A percentile compares a stretch with the other conserved stretches of the same genome.
phyloP scores from a whole-genome alignment of 768 basidiomycete genomes.

The Leccinum subtestaceum region DNA sequence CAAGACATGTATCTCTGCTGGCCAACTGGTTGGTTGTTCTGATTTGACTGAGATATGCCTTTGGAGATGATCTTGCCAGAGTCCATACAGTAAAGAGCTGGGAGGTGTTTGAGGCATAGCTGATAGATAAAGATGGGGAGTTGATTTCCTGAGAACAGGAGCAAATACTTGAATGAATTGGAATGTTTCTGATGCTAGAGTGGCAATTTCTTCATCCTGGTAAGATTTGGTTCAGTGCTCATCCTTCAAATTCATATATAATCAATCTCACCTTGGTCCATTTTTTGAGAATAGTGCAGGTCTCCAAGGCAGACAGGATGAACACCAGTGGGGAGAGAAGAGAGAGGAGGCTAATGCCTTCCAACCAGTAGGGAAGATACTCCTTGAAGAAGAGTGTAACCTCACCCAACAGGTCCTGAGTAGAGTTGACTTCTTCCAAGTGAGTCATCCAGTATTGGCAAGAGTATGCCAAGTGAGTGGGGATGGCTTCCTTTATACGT shows the following conservation, averaged over 20 bases:
- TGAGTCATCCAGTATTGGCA: neutral
- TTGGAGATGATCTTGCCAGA: neutral
- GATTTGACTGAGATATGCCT: neutral
- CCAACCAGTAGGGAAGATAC: neutral
- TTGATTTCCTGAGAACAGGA: neutral
- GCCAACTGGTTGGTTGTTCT: neutral
- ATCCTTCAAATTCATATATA: neutral
- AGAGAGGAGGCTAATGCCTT: neutral
- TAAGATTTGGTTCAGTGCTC: neutral
- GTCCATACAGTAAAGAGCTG: neutral
- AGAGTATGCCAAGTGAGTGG: too few species aligned
- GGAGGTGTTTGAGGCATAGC: neutral
- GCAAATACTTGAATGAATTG: constrained; percentile 5
- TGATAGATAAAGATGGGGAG: neutral
- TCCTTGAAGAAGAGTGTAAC: neutral
- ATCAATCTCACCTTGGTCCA: neutral
- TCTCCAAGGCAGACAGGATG: neutral
- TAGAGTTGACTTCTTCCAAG: neutral
- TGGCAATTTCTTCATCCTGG: neutral
- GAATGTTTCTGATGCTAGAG: constrained; percentile 4
- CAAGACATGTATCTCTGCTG: neutral
- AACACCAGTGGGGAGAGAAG: neutral
- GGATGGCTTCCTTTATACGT: too few species aligned
- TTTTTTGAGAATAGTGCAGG: neutral
- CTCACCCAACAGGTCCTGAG: neutral